Percentiles rank a stretch among this genome's conserved stretches.
phyloP scores from a whole-genome alignment of 2,329 filamentous ascomycete species.

The Harringtonia lauricola region DNA sequence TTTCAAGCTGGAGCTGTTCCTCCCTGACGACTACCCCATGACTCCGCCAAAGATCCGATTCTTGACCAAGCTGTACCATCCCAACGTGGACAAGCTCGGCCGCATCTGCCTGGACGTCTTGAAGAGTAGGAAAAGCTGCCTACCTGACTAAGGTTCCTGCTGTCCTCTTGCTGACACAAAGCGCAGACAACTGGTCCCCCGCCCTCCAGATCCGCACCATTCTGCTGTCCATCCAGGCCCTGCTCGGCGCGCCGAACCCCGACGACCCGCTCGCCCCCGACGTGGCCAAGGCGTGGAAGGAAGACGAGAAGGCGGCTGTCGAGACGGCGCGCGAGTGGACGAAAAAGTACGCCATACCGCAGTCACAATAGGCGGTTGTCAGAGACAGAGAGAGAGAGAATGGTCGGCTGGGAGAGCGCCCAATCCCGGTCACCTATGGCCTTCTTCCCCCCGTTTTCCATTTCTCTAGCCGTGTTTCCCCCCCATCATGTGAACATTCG shows the following conservation, averaged over 20 bases:
- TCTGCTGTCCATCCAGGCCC: constrained; percentile 93
- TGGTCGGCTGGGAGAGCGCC: too few species aligned
- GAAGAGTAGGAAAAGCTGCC: constrained; percentile 55
- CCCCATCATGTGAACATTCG: too few species aligned
- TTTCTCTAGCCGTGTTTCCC: not conserved
- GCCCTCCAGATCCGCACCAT: constrained; percentile 97
- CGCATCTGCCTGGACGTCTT: constrained; percentile 95
- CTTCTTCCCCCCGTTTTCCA: too few species aligned
- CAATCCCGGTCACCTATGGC: too few species aligned
- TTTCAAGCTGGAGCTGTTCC: constrained; percentile 94
- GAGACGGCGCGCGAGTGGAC: constrained; percentile 92
- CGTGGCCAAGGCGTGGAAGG: constrained; percentile 96
- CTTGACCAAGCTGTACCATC: constrained; percentile 97
- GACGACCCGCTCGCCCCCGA: constrained; percentile 98
- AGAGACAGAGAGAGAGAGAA: not conserved
- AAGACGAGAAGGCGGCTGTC: constrained; percentile 86
- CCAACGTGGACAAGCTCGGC: constrained; percentile 95
- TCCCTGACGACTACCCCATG: constrained; percentile 99
- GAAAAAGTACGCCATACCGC: constrained; percentile 59
- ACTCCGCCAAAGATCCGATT: constrained; percentile 97
- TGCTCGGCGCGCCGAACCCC: constrained; percentile 91
- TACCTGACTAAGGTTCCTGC: not conserved
- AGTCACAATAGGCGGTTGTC: constrained; percentile 9
- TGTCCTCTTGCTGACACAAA: not conserved
- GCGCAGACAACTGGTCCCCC: constrained; percentile 90